A percentile compares a stretch with the other conserved stretches of the same genome.
These are phyloP conservation scores for Mortierella antarctica DNA, from an alignment of 192 early-diverging fungal species.

Conservation along the genomic window DNA sequence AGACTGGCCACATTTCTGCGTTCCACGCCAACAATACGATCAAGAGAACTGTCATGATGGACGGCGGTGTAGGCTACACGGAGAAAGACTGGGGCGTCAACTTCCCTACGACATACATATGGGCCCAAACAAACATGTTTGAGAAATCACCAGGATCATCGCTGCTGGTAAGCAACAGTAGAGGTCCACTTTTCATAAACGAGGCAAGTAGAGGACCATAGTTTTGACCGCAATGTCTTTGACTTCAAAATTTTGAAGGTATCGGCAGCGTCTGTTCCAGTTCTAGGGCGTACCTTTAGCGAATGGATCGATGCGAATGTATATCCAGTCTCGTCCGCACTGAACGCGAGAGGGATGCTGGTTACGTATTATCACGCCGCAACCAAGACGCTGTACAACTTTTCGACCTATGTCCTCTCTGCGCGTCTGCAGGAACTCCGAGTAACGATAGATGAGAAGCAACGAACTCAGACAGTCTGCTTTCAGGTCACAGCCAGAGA, in stretches of 20 bases:
- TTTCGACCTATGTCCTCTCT: slow-evolving; percentile 42
- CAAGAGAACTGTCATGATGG: slow-evolving; percentile 7
- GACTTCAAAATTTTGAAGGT: slow-evolving; percentile 8
- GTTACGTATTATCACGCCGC: slow-evolving; percentile 47
- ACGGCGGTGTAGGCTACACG: slow-evolving; percentile 57
- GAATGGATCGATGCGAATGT: slow-evolving; percentile 28
- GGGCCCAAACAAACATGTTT: slow-evolving; percentile 60
- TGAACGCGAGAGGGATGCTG: slow-evolving; percentile 40
- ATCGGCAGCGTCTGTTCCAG: slow-evolving; percentile 30
- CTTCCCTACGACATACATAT: slow-evolving; percentile 64
- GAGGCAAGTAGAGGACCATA: not conserved
- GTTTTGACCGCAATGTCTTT: not conserved
- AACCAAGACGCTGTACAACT: slow-evolving; percentile 55
- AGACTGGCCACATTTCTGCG: slow-evolving; percentile 36
- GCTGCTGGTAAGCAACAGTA: slow-evolving; percentile 31
- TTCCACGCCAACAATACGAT: slow-evolving; percentile 3
- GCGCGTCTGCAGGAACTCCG: slow-evolving; percentile 16
- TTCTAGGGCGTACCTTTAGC: slow-evolving; percentile 19
- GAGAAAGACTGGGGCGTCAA: slow-evolving; percentile 66
- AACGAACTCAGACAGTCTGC: slow-evolving; percentile 21
- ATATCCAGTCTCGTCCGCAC: not conserved
- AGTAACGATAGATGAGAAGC: slow-evolving; percentile 18
- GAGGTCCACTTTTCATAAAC: slow-evolving; percentile 9
- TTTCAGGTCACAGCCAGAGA: slow-evolving; percentile 17
- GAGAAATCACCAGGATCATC: slow-evolving; percentile 37